Conservation (phyloP, 2,329 filamentous ascomycete genomes). For the Ustilaginoidea virens region DNA sequence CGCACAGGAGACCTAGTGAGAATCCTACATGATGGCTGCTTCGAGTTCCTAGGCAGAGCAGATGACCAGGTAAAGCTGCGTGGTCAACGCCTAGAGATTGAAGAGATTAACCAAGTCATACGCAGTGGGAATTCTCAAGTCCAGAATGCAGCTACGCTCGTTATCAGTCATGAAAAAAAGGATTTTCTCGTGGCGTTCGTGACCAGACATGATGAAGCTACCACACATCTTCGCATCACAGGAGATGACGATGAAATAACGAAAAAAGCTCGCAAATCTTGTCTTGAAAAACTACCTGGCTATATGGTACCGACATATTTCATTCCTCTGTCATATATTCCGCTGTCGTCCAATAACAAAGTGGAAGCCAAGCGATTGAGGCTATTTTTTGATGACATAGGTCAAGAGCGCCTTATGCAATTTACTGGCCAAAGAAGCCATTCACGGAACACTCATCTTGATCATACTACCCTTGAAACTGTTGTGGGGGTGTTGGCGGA, state of each 20-base stretch:
- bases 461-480: slow-evolving; percentile 22
- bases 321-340: slow-evolving; percentile 54
- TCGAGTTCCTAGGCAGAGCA: slow-evolving; percentile 74
- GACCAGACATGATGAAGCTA: slow-evolving; percentile 8
- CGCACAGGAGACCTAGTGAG: slow-evolving; percentile 81
- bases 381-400: slow-evolving; percentile 46
- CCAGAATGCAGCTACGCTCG: slow-evolving; percentile 60
- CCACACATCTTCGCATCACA: slow-evolving; percentile 9
- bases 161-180: slow-evolving; percentile 59
- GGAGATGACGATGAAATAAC: slow-evolving; percentile 23
- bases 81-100: slow-evolving; percentile 77
- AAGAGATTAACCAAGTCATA: slow-evolving; percentile 80
- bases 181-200: slow-evolving; percentile 74
- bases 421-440: slow-evolving; percentile 23
- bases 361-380: slow-evolving; percentile 59
- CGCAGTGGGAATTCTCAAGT: slow-evolving; percentile 40
- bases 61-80: slow-evolving; percentile 89
- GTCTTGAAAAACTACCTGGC: slow-evolving; percentile 51
- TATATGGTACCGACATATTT: slow-evolving; percentile 92
- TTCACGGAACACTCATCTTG: slow-evolving; percentile 13
- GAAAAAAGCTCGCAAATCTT: slow-evolving; percentile 40
- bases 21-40: slow-evolving; percentile 62
- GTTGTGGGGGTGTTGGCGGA: slow-evolving; percentile 39
- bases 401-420: slow-evolving; percentile 43
- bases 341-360: slow-evolving; percentile 81